phyloP scores from a whole-genome alignment of 2,329 filamentous ascomycete genomes.

The Fusarium torulosum region DNA sequence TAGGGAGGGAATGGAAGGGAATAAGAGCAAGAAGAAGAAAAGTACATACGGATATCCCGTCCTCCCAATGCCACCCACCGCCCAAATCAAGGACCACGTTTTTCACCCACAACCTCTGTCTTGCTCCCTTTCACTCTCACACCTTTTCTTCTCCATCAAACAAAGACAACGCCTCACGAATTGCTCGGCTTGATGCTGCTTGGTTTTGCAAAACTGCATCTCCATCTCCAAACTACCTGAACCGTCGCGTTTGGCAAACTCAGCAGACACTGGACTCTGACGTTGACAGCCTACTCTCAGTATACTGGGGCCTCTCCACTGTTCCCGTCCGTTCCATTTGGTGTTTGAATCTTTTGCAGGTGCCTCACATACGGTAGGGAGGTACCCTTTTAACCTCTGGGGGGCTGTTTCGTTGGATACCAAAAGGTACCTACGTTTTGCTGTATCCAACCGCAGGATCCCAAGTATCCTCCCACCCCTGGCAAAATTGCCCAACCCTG shows the following conservation, averaged over 20 bases:
- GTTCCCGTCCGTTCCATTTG: slow-evolving; percentile 35
- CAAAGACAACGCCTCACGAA: slow-evolving; percentile 19
- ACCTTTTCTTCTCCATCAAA: slow-evolving; percentile 18
- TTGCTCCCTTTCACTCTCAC: slow-evolving; percentile 38
- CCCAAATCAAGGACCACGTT: slow-evolving; percentile 41
- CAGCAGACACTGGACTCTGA: slow-evolving; percentile 8
- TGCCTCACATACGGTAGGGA: slow-evolving; percentile 34
- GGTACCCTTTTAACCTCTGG: slow-evolving; percentile 26
- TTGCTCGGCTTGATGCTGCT: slow-evolving; percentile 23
- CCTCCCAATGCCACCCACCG: slow-evolving; percentile 37
- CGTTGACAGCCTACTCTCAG: slow-evolving; percentile 6
- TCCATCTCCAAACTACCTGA: neutral
- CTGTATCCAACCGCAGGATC: slow-evolving; percentile 7
- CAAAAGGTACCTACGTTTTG: slow-evolving; percentile 27
- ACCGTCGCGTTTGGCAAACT: slow-evolving; percentile 7
- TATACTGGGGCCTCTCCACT: slow-evolving; percentile 36
- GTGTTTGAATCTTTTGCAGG: slow-evolving; percentile 24
- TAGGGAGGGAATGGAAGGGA: slow-evolving; percentile 19
- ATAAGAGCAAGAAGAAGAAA: slow-evolving; percentile 26
- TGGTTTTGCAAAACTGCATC: neutral
- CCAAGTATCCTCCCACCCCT: slow-evolving; percentile 42
- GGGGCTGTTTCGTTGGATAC: slow-evolving; percentile 29
- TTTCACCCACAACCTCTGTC: slow-evolving; percentile 40
- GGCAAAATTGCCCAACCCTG: slow-evolving; percentile 32
- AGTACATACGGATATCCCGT: slow-evolving; percentile 23